Evolutionary conservation across 2,329 filamentous ascomycete species (phyloP).

Genomic region (Hypoxylon rubiginosum): DNA sequence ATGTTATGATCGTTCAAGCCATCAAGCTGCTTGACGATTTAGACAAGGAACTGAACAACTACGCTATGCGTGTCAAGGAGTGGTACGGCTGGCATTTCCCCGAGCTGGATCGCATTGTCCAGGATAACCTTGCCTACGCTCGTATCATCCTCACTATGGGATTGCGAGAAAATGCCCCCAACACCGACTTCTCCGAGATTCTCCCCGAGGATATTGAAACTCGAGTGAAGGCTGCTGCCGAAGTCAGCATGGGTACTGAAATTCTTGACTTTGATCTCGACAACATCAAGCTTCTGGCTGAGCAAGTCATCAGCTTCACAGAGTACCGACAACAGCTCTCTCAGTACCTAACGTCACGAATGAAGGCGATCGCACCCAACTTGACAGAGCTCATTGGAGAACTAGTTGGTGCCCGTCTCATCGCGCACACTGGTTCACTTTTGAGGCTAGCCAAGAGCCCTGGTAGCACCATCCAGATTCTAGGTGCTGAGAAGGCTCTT

Average conservation of each 20-base stretch:
- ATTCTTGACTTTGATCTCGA: slow-evolving; percentile 92
- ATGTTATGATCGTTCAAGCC: slow-evolving; percentile 99
- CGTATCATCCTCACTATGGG: slow-evolving; percentile 90
- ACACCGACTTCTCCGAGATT: slow-evolving; percentile 86
- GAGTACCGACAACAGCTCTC: slow-evolving; percentile 91
- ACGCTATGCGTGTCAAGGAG: slow-evolving; percentile 99
- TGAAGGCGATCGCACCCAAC: slow-evolving; percentile 97
- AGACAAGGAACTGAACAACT: slow-evolving; percentile 98
- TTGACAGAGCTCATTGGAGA: slow-evolving; percentile 93
- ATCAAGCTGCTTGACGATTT: slow-evolving; percentile 94
- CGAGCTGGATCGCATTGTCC: slow-evolving; percentile 95
- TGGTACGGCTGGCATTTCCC: slow-evolving; percentile 99
- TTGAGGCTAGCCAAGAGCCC: slow-evolving; percentile 96
- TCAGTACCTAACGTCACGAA: slow-evolving; percentile 89
- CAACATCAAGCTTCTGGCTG: slow-evolving; percentile 91
- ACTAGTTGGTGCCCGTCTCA: slow-evolving; percentile 92
- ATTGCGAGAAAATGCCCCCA: slow-evolving; percentile 83
- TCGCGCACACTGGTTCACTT: slow-evolving; percentile 93
- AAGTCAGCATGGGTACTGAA: slow-evolving; percentile 98
- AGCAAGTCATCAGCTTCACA: slow-evolving; percentile 92
- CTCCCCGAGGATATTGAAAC: slow-evolving; percentile 95
- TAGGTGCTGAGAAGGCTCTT: slow-evolving; percentile 97
- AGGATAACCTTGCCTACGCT: slow-evolving; percentile 96
- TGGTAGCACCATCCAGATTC: slow-evolving; percentile 95
- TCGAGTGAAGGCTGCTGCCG: slow-evolving; percentile 92